These are phyloP conservation scores for Aspergillus proliferans DNA, from an alignment of 2,329 filamentous ascomycete species.

Conservation along the genomic window DNA sequence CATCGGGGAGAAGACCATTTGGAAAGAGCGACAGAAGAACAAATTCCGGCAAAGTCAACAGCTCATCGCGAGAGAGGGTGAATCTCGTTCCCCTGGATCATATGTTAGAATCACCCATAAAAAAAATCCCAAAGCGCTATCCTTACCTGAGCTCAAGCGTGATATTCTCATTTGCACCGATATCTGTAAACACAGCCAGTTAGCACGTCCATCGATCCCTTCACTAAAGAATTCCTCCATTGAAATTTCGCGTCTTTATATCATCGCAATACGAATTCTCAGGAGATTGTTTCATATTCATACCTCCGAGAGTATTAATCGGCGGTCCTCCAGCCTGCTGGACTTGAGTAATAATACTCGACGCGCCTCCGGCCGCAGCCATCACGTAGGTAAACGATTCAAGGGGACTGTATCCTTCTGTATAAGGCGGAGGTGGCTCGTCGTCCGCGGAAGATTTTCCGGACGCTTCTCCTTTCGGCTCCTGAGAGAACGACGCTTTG, in stretches of 20 bases:
- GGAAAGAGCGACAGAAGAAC: conserved; percentile 96
- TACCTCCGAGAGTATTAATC: conserved; percentile 82
- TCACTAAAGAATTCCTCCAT: neutral
- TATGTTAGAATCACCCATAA: conserved; percentile 8
- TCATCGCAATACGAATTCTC: neutral
- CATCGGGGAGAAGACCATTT: conserved; percentile 95
- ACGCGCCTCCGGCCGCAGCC: conserved; percentile 92
- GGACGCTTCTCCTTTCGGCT: conserved; percentile 67
- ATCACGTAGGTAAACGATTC: conserved; percentile 93
- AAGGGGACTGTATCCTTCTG: conserved; percentile 86
- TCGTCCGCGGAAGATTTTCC: conserved; percentile 70
- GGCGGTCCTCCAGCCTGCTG: conserved; percentile 82
- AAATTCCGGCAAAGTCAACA: conserved; percentile 93
- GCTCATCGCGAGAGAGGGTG: conserved; percentile 86
- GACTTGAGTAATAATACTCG: conserved; percentile 99
- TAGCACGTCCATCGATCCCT: no score
- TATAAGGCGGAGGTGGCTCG: conserved; percentile 93
- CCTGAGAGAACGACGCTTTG: conserved; percentile 74
- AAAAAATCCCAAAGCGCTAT: conserved; percentile 1
- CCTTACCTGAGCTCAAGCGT: conserved; percentile 87
- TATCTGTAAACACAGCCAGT: conserved; percentile 47
- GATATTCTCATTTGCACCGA: conserved; percentile 86
- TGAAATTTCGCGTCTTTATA: neutral
- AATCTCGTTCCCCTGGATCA: conserved; percentile 75
- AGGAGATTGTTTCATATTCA: conserved; percentile 15